phyloP scores from a whole-genome alignment of 805 yeast genomes.

The Tetrapisispora taiwanensis region DNA sequence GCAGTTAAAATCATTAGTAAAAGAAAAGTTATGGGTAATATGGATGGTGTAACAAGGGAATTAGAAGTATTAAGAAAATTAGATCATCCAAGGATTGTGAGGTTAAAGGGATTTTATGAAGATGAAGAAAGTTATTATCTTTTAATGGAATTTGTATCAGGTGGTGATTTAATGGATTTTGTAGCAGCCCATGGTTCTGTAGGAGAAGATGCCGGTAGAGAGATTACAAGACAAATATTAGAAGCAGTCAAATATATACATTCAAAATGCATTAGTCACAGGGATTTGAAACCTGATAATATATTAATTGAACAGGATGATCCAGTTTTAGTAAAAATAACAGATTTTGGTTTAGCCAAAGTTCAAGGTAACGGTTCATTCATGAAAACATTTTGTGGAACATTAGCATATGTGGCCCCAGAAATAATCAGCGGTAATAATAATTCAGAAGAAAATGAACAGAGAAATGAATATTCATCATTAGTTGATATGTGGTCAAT shows the following conservation, averaged over 20 bases:
- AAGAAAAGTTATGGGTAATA: constrained; percentile 66
- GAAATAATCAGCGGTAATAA: constrained; percentile 54
- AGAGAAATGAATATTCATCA: constrained; percentile 51
- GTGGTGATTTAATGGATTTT: constrained; percentile 97
- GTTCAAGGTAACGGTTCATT: constrained; percentile 73
- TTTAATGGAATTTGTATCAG: constrained; percentile 92
- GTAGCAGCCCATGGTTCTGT: constrained; percentile 87
- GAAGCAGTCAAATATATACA: constrained; percentile 84
- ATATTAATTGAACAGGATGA: constrained; percentile 82
- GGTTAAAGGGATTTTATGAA: constrained; percentile 74
- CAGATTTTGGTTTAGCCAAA: constrained; percentile 95
- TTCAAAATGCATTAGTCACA: constrained; percentile 81
- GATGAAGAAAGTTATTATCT: constrained; percentile 72
- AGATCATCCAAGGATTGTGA: constrained; percentile 78
- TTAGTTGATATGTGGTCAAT: constrained; percentile 96
- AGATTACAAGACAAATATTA: constrained; percentile 73
- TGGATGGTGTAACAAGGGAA: constrained; percentile 79
- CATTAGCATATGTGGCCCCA: constrained; percentile 94
- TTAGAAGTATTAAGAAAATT: constrained; percentile 66
- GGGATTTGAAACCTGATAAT: constrained; percentile 95
- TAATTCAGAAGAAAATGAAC: constrained; percentile 10
- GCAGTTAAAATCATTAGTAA: constrained; percentile 89
- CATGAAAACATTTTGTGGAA: constrained; percentile 96
- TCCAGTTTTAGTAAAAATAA: constrained; percentile 83
- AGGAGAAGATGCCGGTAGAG: constrained; percentile 83